Evolutionary conservation across 148 eudicot genomes (phyloP).

Genomic region (Camellia lanceoleosa): DNA sequence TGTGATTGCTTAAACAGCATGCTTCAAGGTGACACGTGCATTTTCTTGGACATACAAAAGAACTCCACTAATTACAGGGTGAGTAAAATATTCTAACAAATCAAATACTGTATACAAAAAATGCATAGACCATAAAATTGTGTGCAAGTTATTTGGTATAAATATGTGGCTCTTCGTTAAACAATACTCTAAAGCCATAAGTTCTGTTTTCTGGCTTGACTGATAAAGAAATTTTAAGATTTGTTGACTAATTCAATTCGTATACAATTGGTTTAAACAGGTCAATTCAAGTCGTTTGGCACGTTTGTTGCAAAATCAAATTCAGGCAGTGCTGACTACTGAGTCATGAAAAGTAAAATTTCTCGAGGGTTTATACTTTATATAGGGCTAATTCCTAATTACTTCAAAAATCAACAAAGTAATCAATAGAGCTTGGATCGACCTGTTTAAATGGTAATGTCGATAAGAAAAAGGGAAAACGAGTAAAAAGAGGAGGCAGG

Average conservation of each 20-base stretch:
- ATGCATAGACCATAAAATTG: neutral
- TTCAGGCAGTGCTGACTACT: neutral
- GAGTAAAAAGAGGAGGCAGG: neutral
- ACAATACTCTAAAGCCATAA: neutral
- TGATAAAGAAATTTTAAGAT: neutral
- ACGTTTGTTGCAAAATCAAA: neutral
- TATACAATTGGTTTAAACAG: neutral
- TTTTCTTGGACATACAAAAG: no score
- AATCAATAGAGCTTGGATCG: no score
- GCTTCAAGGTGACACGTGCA: neutral
- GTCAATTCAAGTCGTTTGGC: neutral
- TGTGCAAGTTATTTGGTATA: neutral
- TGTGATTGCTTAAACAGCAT: constrained; percentile 3
- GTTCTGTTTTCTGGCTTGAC: neutral
- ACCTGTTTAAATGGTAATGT: neutral
- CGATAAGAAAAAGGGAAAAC: neutral
- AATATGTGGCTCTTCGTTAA: neutral
- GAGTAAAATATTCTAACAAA: neutral
- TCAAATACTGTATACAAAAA: neutral
- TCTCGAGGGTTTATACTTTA: neutral
- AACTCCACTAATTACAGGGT: neutral
- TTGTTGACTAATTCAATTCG: neutral
- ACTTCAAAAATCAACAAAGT: neutral
- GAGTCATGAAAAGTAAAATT: no score
- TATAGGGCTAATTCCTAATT: neutral